Base-by-base conservation (phyloP, 139 green algal genomes). In the Coelastrella sp. region DNA sequence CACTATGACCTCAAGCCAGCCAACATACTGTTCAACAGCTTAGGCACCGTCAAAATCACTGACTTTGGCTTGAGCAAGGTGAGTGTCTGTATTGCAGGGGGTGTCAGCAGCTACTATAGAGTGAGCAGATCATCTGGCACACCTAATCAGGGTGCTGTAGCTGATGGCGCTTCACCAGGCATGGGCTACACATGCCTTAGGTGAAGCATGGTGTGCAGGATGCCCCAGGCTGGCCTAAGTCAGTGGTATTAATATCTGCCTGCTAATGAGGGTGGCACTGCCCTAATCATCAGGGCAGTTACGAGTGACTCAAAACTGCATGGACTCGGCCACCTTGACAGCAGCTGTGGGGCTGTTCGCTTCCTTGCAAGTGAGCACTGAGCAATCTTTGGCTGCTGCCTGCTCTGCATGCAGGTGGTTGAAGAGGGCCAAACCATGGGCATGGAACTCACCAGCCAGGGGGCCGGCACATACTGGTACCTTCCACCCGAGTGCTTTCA, bases 31-130 rank as follows among this genome's bases (percentile, higher is more conserved):
- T 99, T 99, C 91, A 95, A 99, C 92, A 78, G 49, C 12, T 78
- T 95, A 56, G 98, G 98, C 1, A 90, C 95, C 80, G 96, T 95
- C 93, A 99, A 99, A 91, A 97, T 99, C 85, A 99, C 97, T 6
- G 98, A 99, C 93, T 99, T 99, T 95, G 98, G 98, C 6, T 94
- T 99, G 35, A 97, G 93, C 89, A 99, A 99, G 93, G 92, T 96
- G 79, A 66, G 78, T 84, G 19, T 17, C 60, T 60, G 12, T 70
- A 4, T 15, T 70, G 63, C 14, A 20, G 63, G 35, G 63, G 5
- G 11, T 70, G 63, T 15, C 63, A 70, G 63, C 63, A 20, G 63
- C 63, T 1, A 70, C 14, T 70, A 1, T 12, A 1, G 63, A 70
- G 14, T 70, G 63, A 49, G 35, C 35, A 49, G 35, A 49, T 49